phyloP scores from a whole-genome alignment of 805 yeast species.

The Candida patagonica region DNA sequence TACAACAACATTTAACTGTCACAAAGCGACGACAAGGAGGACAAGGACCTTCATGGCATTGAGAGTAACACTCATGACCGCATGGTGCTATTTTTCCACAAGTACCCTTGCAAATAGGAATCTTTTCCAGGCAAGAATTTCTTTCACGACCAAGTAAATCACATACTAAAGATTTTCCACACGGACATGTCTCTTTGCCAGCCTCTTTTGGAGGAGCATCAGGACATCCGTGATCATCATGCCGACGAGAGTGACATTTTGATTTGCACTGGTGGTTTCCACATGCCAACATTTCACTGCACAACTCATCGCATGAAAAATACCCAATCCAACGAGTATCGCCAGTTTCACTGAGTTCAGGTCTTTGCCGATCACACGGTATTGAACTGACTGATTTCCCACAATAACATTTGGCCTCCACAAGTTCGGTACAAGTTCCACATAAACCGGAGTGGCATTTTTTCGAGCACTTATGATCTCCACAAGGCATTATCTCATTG shows the following conservation, averaged over 20 bases:
- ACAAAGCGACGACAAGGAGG: constrained; percentile 51
- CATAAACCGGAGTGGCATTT: constrained; percentile 78
- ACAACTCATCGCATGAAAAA: constrained; percentile 37
- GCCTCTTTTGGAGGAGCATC: constrained; percentile 40
- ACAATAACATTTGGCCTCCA: constrained; percentile 61
- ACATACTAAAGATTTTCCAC: constrained; percentile 55
- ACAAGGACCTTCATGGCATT: constrained; percentile 75
- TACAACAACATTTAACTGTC: constrained; percentile 54
- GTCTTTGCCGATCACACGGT: constrained; percentile 14
- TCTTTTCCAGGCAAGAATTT: constrained; percentile 58
- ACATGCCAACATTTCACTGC: constrained; percentile 51
- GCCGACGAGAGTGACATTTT: constrained; percentile 46
- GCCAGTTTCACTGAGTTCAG: constrained; percentile 16
- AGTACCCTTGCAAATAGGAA: constrained; percentile 59
- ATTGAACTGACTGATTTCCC: constrained; percentile 40
- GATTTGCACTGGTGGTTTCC: constrained; percentile 43
- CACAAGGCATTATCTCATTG: constrained; percentile 56
- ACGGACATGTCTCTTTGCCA: constrained; percentile 56
- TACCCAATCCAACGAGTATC: constrained; percentile 41
- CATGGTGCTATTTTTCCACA: constrained; percentile 62
- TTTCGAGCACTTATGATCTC: constrained; percentile 52
- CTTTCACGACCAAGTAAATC: constrained; percentile 36
- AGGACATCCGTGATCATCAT: constrained; percentile 44
- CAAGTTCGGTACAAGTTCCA: constrained; percentile 52
- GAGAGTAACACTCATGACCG: constrained; percentile 60